Base-by-base conservation (phyloP, 2,329 filamentous ascomycete species). In the Trichoderma pleuroti region DNA sequence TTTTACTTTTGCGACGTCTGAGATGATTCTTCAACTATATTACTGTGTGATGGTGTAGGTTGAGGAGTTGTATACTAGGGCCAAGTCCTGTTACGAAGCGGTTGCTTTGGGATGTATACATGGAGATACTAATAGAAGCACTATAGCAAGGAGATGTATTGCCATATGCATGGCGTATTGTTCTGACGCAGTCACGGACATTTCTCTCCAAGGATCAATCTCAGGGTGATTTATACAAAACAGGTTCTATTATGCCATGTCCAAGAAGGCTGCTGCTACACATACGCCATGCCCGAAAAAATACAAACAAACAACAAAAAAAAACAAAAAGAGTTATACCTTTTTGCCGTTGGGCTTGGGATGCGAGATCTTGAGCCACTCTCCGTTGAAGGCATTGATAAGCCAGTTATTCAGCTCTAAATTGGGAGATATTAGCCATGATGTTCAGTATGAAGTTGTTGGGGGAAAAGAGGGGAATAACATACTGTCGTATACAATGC, bases 311-410 rank as follows among this genome's bases (percentile, higher is more conserved):
- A 67, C 32, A 59, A 18, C 16, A 12, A 36, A 24, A 12, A 36
- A 36, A 16, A 16, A 10, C 26, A 3, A n/a, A 1, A 32, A 34
- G 26, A 11, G 11, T 49, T 65, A 68, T 11, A 28, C 4, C 57
- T 75, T 76, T 21, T 78, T 75, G 32, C 76, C 74, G 34, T 80
- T 81, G 2, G 87, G 87, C 74, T 85, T 85, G 2, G 87, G 83
- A 65, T 86, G 73, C 12, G 79, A 76, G 16, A 88, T 78, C 79
- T 87, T 88, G 71, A 95, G 84, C 93, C 95, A 98, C 80, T 98
- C 94, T 65, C 96, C 96, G 75, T 98, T 98, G 80, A 99, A 99
- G 2, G 96, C 96, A 79, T 98, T 98, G 78, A 98, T 88, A 68
- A 99, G 89, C 95, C 95, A 99, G 79, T 93, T 94, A 71, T 86